Evolutionary conservation across 1,284 basidiomycete genomes (phyloP).

Genomic region (Hemileia vastatrix): DNA sequence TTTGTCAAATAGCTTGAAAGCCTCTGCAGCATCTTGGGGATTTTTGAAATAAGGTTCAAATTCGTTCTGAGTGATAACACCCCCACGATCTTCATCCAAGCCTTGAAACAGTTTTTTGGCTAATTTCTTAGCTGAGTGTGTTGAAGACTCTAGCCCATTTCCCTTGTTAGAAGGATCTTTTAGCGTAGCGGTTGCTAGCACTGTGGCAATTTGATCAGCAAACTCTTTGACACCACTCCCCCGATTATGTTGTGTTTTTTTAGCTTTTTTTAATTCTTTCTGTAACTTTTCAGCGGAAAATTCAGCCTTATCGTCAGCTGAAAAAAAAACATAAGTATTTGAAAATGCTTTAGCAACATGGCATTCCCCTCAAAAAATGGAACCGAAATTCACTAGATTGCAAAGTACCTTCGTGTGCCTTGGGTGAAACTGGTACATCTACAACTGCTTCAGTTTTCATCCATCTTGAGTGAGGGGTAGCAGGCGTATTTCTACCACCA

Average conservation of each 20-base stretch:
- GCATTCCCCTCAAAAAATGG: no score
- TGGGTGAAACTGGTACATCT: no score
- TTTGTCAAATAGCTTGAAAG: conserved; percentile 68
- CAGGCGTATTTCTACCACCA: neutral
- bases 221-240: neutral
- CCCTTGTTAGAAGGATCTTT: conserved; percentile 30
- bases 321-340: neutral
- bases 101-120: conserved; percentile 64
- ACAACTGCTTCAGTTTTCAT: no score
- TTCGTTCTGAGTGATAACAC: conserved; percentile 9
- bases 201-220: conserved; percentile 23
- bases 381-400: no score
- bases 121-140: conserved; percentile 61
- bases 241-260: neutral
- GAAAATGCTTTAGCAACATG: no score
- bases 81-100: conserved; percentile 52
- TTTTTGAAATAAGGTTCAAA: conserved; percentile 61
- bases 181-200: conserved; percentile 37
- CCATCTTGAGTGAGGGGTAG: neutral
- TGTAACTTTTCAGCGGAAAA: conserved; percentile 3
- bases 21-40: conserved; percentile 60
- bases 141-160: conserved; percentile 38
- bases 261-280: neutral
- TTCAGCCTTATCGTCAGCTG: neutral
- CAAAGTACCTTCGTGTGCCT: no score